Evolutionary conservation across 2,329 filamentous ascomycete species (phyloP).

Genomic region (Plenodomus tracheiphilus): DNA sequence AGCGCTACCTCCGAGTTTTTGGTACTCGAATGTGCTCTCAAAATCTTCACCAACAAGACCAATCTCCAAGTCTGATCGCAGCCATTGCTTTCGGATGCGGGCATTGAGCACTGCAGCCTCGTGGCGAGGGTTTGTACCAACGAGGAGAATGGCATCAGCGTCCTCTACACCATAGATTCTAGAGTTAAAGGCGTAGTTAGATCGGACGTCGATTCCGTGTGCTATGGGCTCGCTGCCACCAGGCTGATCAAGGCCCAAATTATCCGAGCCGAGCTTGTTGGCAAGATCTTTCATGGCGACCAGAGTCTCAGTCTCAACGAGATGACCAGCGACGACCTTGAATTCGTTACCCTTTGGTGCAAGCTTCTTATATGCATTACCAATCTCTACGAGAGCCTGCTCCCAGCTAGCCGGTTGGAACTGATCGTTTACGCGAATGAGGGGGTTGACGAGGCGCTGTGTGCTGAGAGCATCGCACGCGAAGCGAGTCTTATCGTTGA

Average conservation of each 20-base stretch:
- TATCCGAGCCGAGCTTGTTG: conserved; percentile 95
- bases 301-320: conserved; percentile 89
- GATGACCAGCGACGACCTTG: conserved; percentile 89
- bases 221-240: conserved; percentile 80
- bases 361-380: conserved; percentile 75
- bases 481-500: conserved; percentile 97
- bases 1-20: conserved; percentile 81
- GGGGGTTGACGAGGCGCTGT: conserved; percentile 88
- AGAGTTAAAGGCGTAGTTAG: conserved; percentile 97
- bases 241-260: conserved; percentile 88
- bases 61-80: conserved; percentile 91
- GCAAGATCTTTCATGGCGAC: conserved; percentile 97
- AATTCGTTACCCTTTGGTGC: conserved; percentile 90
- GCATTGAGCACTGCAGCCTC: conserved; percentile 95
- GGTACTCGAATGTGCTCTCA: conserved; percentile 92
- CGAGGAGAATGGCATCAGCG: conserved; percentile 85
- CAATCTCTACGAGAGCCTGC: conserved; percentile 87
- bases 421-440: conserved; percentile 85
- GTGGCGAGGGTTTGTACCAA: conserved; percentile 93
- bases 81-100: conserved; percentile 96
- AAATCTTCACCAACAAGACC: conserved; percentile 89
- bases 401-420: conserved; percentile 96
- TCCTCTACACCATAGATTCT: conserved; percentile 92
- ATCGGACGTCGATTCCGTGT: conserved; percentile 89
- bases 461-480: conserved; percentile 96